Evolutionary conservation across 208 protist species (phyloP).

Genomic region (Jaenimonas drosophilae): DNA sequence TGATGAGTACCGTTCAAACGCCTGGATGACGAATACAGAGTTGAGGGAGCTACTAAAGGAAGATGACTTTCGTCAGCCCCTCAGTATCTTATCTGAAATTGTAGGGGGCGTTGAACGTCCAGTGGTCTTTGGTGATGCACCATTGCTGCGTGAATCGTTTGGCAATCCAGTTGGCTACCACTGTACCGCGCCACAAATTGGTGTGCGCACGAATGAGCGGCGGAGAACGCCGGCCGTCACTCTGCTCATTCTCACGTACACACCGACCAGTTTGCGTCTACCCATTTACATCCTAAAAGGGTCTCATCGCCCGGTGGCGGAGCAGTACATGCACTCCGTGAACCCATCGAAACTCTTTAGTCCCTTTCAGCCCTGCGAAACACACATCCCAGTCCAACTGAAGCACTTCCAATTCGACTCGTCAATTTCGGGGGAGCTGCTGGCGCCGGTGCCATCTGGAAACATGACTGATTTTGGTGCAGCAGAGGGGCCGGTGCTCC

Average conservation of each 20-base stretch:
- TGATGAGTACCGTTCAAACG: slow-evolving; percentile 68
- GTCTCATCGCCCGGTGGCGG: slow-evolving; percentile 55
- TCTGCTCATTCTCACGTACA: slow-evolving; percentile 68
- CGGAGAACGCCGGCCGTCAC: slow-evolving; percentile 27
- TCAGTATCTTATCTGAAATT: slow-evolving; percentile 29
- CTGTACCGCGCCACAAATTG: slow-evolving; percentile 72
- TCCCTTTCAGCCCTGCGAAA: slow-evolving; percentile 51
- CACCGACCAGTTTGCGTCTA: slow-evolving; percentile 27
- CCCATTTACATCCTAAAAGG: slow-evolving; percentile 48
- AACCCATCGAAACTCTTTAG: slow-evolving; percentile 22
- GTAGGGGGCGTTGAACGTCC: slow-evolving; percentile 60
- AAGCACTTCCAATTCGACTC: slow-evolving; percentile 61
- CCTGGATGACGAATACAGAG: slow-evolving; percentile 73
- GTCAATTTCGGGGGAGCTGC: slow-evolving; percentile 22
- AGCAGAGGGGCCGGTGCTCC: background rate
- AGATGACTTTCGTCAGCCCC: slow-evolving; percentile 13
- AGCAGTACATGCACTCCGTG: slow-evolving; percentile 53
- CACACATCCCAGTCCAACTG: slow-evolving; percentile 60
- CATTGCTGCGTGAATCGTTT: slow-evolving; percentile 63
- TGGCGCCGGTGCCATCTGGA: no score
- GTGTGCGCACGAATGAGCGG: slow-evolving; percentile 46
- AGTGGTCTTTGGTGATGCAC: slow-evolving; percentile 68
- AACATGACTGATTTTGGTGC: no score
- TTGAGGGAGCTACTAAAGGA: slow-evolving; percentile 28
- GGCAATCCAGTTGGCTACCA: slow-evolving; percentile 72